phyloP scores from a whole-genome alignment of 257 asterid genomes.

The Primulina huaijiensis region DNA sequence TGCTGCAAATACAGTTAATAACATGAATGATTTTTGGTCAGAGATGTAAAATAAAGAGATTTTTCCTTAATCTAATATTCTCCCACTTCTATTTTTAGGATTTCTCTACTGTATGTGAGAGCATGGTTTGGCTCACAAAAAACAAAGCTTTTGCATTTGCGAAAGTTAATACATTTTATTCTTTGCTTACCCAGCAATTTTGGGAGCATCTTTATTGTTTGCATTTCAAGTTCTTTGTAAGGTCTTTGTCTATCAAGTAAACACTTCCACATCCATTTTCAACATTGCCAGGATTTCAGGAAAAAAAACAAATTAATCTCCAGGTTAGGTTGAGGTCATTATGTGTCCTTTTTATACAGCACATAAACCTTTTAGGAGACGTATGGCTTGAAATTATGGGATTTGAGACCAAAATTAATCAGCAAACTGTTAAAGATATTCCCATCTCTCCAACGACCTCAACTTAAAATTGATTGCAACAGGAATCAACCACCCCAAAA shows the following conservation, averaged over 20 bases:
- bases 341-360: background rate
- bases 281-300: background rate
- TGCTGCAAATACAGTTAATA: too few species aligned
- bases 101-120: too few species aligned
- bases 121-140: too few species aligned
- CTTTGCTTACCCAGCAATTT: too few species aligned
- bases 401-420: background rate
- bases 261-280: background rate
- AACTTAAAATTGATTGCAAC: too few species aligned
- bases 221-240: too few species aligned
- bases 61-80: too few species aligned
- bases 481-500: too few species aligned
- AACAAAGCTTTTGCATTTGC: too few species aligned
- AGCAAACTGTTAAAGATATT: background rate
- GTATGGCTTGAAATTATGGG: background rate
- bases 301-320: background rate
- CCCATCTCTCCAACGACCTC: too few species aligned
- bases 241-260: background rate
- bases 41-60: background rate
- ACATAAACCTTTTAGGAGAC: conserved; percentile 7
- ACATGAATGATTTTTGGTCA: conserved; percentile 2
- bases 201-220: background rate
- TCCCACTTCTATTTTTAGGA: too few species aligned
- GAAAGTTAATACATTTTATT: too few species aligned
- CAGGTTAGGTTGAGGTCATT: background rate